These are phyloP conservation scores for Fusarium tuaranense DNA, from an alignment of 2,329 filamentous ascomycete genomes.

Conservation along the genomic window DNA sequence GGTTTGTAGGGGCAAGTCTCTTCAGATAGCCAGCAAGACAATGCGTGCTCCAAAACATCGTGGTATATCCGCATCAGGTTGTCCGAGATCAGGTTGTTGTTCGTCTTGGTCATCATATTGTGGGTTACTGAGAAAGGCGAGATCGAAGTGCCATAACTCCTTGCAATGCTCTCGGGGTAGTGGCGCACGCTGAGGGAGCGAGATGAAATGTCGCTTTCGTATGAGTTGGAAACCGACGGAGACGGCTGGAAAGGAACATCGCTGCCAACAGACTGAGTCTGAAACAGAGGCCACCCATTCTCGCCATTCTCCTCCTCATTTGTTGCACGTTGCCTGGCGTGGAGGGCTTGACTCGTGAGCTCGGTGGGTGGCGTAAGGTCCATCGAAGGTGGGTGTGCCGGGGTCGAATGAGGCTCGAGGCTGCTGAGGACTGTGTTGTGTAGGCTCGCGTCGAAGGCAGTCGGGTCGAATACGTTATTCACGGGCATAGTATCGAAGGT, in stretches of 20 bases:
- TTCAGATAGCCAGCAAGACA: conserved; percentile 67
- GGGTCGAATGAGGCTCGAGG: conserved; percentile 33
- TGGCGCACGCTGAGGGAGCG: conserved; percentile 41
- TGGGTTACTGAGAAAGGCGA: conserved; percentile 44
- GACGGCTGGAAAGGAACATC: conserved; percentile 43
- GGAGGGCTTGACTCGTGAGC: conserved; percentile 32
- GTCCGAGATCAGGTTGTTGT: conserved; percentile 44
- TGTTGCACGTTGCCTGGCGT: conserved; percentile 31
- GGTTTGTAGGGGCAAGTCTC: conserved; percentile 62
- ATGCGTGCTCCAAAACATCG: conserved; percentile 64
- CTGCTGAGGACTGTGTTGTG: conserved; percentile 38
- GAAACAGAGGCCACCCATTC: conserved; percentile 42
- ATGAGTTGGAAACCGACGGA: conserved; percentile 43
- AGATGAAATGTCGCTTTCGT: conserved; percentile 43
- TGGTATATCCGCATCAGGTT: conserved; percentile 59
- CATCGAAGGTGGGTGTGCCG: conserved; percentile 33
- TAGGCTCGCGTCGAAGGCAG: conserved; percentile 40
- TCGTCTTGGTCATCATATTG: conserved; percentile 42
- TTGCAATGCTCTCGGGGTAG: conserved; percentile 41
- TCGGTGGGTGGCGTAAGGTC: conserved; percentile 39
- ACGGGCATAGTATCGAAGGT: conserved; percentile 43
- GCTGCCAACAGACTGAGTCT: conserved; percentile 39
- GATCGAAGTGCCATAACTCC: conserved; percentile 42
- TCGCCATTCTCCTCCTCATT: conserved; percentile 43
- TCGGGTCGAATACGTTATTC: conserved; percentile 40